Evolutionary conservation across 352 stramenopile species (phyloP), one percentile per base, ranked within the genome.

Genomic region (Globisporangium takayamanum): DNA sequence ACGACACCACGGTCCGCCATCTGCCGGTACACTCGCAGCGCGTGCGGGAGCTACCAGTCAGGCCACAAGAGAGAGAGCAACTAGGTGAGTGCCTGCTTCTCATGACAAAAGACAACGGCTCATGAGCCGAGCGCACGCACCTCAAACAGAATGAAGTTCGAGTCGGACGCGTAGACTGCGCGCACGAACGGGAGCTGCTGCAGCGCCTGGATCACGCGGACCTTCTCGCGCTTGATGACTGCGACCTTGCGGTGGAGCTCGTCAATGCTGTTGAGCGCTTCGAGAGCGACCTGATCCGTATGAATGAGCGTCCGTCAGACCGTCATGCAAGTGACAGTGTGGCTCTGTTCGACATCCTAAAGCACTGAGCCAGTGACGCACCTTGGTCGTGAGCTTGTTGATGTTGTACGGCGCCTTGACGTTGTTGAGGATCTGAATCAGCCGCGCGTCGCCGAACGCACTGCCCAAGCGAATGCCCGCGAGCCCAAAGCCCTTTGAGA

Each of bases 361-460:
- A 22, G 22, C 22, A 22, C 22, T 22, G 10, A 33, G 15, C 8
- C 12, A 54, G 5, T 26, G 7, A 44, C 48, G 20, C 55, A 80
- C 81, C 63, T 93, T 89, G 48, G 89, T 84, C 5, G 96, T 98
- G 33, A 99, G 74, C 62, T 97, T 97, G 85, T 97, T 99, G 57
- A 99, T 95, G 79, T 99, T 99, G 83, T 99, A 99, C 16, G 96
- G 97, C n/a, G 96, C 96, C 74, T 99, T 99, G 59, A 99, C 93
- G 67, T 98, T 99, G 77, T 99, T 99, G 60, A 99, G 93, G 41
- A 99, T 85, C 76, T 98, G 88, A 68, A 99, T 98, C 10, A 99
- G 78, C 57, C 89, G 84, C 7, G 87, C 68, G 62, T 94, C 69
- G 39, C 85, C 96, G 55, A 99, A 97, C 25, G 95, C 90, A 61